Percentiles rank a stretch among this genome's conserved stretches.
Evolutionary conservation across 345 rosid species (phyloP).

Genomic region (Toxicodendron radicans): DNA sequence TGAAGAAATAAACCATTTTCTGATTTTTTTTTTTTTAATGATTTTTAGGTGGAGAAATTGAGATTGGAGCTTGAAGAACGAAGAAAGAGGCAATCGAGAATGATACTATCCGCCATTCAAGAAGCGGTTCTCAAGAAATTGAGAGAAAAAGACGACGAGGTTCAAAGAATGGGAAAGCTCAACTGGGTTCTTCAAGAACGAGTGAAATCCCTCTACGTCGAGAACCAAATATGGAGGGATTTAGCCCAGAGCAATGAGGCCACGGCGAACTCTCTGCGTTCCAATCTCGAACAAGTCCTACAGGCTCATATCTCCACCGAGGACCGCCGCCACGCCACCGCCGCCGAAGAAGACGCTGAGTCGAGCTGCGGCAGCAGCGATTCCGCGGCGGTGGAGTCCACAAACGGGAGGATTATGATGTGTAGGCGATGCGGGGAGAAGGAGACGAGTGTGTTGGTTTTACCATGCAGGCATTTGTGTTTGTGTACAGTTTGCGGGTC

Average conservation of each 20-base stretch:
- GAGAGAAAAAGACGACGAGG: slow-evolving; percentile 68
- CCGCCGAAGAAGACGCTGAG: slow-evolving; percentile 44
- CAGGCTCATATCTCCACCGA: too few relatives aligned
- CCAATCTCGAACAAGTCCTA: slow-evolving; percentile 56
- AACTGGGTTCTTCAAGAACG: slow-evolving; percentile 69
- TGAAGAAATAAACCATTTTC: background rate
- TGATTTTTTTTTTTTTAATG: background rate
- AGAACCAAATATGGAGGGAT: slow-evolving; percentile 69
- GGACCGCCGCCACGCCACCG: background rate
- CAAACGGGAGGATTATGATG: slow-evolving; percentile 8
- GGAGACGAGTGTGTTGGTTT: slow-evolving; percentile 69
- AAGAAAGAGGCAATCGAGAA: slow-evolving; percentile 57
- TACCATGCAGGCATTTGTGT: slow-evolving; percentile 90
- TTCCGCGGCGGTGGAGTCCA: background rate
- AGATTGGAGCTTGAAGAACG: slow-evolving; percentile 59
- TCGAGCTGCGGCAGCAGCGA: slow-evolving; percentile 72
- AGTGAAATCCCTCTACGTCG: slow-evolving; percentile 46
- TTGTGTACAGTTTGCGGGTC: slow-evolving; percentile 71
- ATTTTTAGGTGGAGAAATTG: slow-evolving; percentile 49
- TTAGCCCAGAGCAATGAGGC: slow-evolving; percentile 72
- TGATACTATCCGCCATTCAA: slow-evolving; percentile 46
- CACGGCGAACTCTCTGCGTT: slow-evolving; percentile 56
- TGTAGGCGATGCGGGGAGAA: slow-evolving; percentile 66
- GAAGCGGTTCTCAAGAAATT: slow-evolving; percentile 40
- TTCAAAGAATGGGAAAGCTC: slow-evolving; percentile 47